Evolutionary conservation across 2,329 filamentous ascomycete genomes (phyloP).

Genomic region (Colletotrichum orchidophilum): DNA sequence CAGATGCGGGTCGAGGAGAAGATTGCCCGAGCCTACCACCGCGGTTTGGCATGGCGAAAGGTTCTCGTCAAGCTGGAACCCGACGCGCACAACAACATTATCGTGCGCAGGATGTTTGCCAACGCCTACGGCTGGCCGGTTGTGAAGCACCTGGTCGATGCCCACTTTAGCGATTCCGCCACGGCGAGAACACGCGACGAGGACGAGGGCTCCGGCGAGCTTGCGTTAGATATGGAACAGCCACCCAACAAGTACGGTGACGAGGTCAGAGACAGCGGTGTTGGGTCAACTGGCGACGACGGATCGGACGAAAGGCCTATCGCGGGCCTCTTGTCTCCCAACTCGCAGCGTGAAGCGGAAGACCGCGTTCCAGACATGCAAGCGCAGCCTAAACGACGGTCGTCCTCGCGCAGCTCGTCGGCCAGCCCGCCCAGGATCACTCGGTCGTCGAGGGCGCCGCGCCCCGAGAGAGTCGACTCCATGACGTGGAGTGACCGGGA

Average conservation of each 20-base stretch:
- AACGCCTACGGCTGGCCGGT: slow-evolving; percentile 99
- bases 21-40: slow-evolving; percentile 95
- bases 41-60: slow-evolving; percentile 92
- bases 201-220: slow-evolving; percentile 72
- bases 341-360: slow-evolving; percentile 46
- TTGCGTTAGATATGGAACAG: slow-evolving; percentile 68
- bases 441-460: slow-evolving; percentile 3
- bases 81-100: slow-evolving; percentile 98
- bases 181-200: slow-evolving; percentile 73
- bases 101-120: slow-evolving; percentile 94
- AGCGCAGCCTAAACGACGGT: slow-evolving; percentile 24
- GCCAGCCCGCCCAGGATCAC: slow-evolving; percentile 24
- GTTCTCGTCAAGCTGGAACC: slow-evolving; percentile 95
- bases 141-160: slow-evolving; percentile 91
- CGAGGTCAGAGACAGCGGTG: slow-evolving; percentile 64
- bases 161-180: slow-evolving; percentile 85
- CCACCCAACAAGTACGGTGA: slow-evolving; percentile 70
- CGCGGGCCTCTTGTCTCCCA: slow-evolving; percentile 39
- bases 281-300: neutral
- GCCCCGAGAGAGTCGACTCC: slow-evolving; percentile 54
- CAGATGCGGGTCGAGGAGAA: slow-evolving; percentile 96
- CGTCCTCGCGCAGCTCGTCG: slow-evolving; percentile 22
- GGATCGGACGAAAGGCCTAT: slow-evolving; percentile 35
- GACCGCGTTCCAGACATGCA: slow-evolving; percentile 60
- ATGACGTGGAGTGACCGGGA: slow-evolving; percentile 74